Conservation (phyloP, 768 basidiomycete genomes). For the Lactarius hatsudake region DNA sequence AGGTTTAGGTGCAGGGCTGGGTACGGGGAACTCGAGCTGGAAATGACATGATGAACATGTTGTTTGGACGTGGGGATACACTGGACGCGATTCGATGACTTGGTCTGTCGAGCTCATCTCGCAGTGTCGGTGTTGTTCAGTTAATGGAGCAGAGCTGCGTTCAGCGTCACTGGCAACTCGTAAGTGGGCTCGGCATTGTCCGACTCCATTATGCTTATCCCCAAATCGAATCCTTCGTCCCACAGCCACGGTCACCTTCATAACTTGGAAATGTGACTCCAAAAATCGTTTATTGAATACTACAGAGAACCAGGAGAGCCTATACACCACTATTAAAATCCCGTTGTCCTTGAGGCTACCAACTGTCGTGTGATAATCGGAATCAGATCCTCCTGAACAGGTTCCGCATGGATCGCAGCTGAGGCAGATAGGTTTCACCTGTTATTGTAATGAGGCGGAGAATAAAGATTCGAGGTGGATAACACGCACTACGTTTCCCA, state of each 20-base stretch:
- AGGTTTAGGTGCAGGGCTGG: constrained; percentile 52
- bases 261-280: not conserved
- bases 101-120: constrained; percentile 47
- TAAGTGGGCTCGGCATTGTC: not conserved
- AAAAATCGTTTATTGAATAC: not conserved
- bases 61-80: constrained; percentile 64
- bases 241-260: not conserved
- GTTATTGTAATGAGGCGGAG: not conserved
- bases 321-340: not conserved
- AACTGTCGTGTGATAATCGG: not conserved
- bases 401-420: not conserved
- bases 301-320: not conserved
- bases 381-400: constrained; percentile 1
- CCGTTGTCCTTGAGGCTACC: not conserved
- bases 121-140: not conserved
- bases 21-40: constrained; percentile 67
- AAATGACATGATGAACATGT: constrained; percentile 56
- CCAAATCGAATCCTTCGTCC: not conserved
- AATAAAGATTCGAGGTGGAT: not conserved
- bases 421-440: not conserved
- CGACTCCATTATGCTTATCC: not conserved
- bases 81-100: constrained; percentile 59
- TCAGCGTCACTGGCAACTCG: not conserved
- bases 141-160: not conserved
- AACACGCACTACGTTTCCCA: not conserved